Evolutionary conservation across 2,329 filamentous ascomycete genomes (phyloP), one percentile per base, ranked within the genome.

Genomic region (Colletotrichum melonis): DNA sequence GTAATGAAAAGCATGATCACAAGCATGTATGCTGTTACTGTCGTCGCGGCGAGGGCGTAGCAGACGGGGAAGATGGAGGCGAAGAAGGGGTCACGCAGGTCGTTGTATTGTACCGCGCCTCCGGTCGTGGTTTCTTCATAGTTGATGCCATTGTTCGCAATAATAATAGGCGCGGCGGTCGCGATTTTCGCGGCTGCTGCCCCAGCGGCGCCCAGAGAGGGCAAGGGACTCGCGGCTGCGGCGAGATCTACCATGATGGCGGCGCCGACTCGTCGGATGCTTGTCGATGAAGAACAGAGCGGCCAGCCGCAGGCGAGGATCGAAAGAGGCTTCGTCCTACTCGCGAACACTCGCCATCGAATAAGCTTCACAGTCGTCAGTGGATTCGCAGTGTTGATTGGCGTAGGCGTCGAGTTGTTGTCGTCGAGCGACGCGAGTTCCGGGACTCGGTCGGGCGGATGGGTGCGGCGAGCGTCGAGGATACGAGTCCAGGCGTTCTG

Each of bases 1-100:
- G 95, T 97, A 78, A 98, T 95, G 80, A 98, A 91, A 49, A 98
- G 91, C 89, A 98, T 97, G 75, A 98, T 94, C 77, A 98, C 93
- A 59, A 98, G 90, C 80, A 97, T 93, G 84, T 97, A 98, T 62
- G 95, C 93, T 63, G 97, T 92, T 68, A 98, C 93, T 0, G 95
- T 98, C 22, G 95, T 95, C 19, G 95, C 94, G 69, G 95, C 95
- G 67, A 98, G 93, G 58, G 95, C 95, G 80, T 98, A 99, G 78
- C 94, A 93, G 82, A 97, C 95, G 16, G 97, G 96, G 57, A 97
- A 96, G 24, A 94, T 95, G 49, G 95, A 98, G 67, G 95, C 93
- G 83, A 97, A 98, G 83, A 99, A 99, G 9, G 95, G 95, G 78
- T 97, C 94, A 75, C 90, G 88, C 67, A 94, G 90, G 81, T 95